Evolutionary conservation across 2,329 filamentous ascomycete species (phyloP).

Genomic region (Aspergillus puulaauensis): DNA sequence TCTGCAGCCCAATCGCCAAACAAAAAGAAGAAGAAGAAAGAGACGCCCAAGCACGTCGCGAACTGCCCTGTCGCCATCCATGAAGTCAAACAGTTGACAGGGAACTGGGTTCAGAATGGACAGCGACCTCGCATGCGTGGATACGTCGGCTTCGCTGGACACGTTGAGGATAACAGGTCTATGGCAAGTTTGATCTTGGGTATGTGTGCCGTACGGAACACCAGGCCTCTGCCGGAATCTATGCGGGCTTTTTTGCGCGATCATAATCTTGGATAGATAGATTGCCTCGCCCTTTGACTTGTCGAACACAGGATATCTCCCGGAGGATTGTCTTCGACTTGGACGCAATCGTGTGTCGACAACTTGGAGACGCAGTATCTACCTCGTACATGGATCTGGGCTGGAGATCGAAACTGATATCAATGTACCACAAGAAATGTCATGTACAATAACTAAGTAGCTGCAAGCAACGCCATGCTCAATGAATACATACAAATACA

Average conservation of each 20-base stretch:
- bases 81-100: neutral
- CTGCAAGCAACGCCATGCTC: neutral
- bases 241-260: neutral
- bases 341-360: too few relatives aligned
- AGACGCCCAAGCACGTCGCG: neutral
- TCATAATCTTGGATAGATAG: neutral
- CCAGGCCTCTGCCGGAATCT: neutral
- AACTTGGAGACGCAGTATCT: neutral
- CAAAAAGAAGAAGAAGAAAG: neutral
- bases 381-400: neutral
- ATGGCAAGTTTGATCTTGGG: slow-evolving; percentile 16
- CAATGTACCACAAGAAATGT: neutral
- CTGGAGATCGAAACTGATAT: neutral
- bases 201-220: slow-evolving; percentile 8
- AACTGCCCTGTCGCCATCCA: slow-evolving; percentile 14
- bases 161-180: slow-evolving; percentile 13
- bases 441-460: neutral
- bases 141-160: slow-evolving; percentile 14
- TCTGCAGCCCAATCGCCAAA: neutral
- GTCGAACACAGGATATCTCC: neutral
- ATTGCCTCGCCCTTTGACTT: neutral
- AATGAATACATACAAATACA: neutral
- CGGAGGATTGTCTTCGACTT: neutral
- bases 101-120: neutral
- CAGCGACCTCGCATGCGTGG: slow-evolving; percentile 1